These are phyloP conservation scores for Globisporangium paddicum DNA, from an alignment of 352 stramenopile species.

Conservation along the genomic window DNA sequence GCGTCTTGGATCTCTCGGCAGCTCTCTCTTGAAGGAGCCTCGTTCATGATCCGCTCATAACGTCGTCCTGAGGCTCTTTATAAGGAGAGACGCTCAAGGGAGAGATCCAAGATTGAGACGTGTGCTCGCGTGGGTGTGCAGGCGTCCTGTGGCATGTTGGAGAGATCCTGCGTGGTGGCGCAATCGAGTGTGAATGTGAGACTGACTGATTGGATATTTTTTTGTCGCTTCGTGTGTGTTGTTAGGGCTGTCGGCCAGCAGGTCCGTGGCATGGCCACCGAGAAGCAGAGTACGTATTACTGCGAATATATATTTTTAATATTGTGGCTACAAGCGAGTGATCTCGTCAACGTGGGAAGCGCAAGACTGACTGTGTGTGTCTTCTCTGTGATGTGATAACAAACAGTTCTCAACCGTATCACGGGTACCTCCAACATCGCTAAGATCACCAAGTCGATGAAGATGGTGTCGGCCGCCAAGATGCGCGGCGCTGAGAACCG, in stretches of 20 bases:
- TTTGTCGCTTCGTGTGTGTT: background rate
- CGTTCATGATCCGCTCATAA: too few relatives aligned
- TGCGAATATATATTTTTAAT: too few relatives aligned
- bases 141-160: background rate
- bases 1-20: too few relatives aligned
- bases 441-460: conserved; percentile 99
- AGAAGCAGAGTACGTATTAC: conserved; percentile 98
- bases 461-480: conserved; percentile 99
- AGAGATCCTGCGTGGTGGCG: background rate
- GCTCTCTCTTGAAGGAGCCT: too few relatives aligned
- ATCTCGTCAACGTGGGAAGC: too few relatives aligned
- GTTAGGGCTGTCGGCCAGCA: conserved; percentile 65
- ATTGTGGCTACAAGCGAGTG: too few relatives aligned
- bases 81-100: too few relatives aligned
- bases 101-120: too few relatives aligned
- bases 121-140: background rate
- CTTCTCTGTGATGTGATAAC: background rate
- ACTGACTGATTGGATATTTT: background rate
- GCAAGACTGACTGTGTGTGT: background rate
- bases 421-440: conserved; percentile 98
- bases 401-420: conserved; percentile 93
- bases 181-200: background rate
- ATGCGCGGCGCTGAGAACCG: conserved; percentile 96
- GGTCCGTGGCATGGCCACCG: conserved; percentile 95
- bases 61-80: too few relatives aligned